These are phyloP conservation scores for Bacidia gigantensis DNA, from an alignment of 495 filamentous ascomycete species.

Conservation along the genomic window DNA sequence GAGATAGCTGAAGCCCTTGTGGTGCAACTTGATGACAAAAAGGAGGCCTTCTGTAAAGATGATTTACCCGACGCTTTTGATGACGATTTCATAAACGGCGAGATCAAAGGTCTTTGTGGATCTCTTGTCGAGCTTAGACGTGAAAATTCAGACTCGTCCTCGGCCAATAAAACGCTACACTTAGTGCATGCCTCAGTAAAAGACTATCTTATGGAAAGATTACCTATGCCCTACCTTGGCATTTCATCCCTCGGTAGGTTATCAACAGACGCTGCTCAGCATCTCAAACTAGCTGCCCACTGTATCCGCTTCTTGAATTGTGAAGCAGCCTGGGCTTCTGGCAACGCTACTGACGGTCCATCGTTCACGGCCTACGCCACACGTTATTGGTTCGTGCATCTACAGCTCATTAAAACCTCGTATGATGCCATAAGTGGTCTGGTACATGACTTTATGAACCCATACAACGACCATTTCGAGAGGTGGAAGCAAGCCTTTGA, in stretches of 20 bases:
- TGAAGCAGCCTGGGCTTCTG: not conserved
- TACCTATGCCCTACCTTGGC: not conserved
- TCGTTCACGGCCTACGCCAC: not conserved
- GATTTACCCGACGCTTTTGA: conserved; percentile 20
- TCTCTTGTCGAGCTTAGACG: conserved; percentile 14
- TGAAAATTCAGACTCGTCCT: not conserved
- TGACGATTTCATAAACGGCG: conserved; percentile 16
- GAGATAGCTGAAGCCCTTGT: conserved; percentile 21
- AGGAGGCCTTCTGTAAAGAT: conserved; percentile 3
- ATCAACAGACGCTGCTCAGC: not conserved
- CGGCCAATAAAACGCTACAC: conserved; percentile 13
- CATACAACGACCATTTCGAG: not conserved
- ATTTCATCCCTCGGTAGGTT: not conserved
- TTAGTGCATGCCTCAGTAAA: conserved; percentile 21
- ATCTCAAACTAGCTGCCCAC: not conserved
- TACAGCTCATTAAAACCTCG: not conserved
- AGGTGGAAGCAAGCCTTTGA: not conserved
- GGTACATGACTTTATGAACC: not conserved
- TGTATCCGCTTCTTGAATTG: not conserved
- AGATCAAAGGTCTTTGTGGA: conserved; percentile 19
- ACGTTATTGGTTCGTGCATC: not conserved
- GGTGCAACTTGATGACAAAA: conserved; percentile 10
- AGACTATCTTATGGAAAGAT: conserved; percentile 7
- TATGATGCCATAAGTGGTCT: not conserved
- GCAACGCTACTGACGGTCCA: not conserved